phyloP scores from a whole-genome alignment of 495 filamentous ascomycete genomes.

The Penicillium atrosanguineum region DNA sequence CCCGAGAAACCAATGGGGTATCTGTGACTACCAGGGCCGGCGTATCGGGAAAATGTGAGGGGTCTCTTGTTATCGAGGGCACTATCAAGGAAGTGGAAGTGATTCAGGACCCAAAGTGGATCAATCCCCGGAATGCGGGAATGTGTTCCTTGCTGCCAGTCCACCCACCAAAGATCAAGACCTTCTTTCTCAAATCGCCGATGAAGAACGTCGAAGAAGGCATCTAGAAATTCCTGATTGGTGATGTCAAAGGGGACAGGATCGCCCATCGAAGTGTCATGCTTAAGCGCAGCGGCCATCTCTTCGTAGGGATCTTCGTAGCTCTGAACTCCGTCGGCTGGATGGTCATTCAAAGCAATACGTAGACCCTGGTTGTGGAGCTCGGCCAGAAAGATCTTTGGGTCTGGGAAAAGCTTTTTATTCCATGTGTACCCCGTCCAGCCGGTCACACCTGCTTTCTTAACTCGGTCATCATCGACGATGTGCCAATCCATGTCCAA shows the following conservation, averaged over 20 bases:
- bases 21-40: slow-evolving; percentile 56
- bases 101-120: slow-evolving; percentile 62
- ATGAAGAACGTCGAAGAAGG: slow-evolving; percentile 56
- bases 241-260: slow-evolving; percentile 15
- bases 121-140: slow-evolving; percentile 55
- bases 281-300: slow-evolving; percentile 46
- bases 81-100: slow-evolving; percentile 57
- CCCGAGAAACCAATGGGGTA: slow-evolving; percentile 63
- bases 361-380: slow-evolving; percentile 45
- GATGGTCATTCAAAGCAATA: slow-evolving; percentile 56
- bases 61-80: slow-evolving; percentile 25
- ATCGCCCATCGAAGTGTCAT: slow-evolving; percentile 32
- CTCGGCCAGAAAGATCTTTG: slow-evolving; percentile 37
- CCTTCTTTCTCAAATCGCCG: slow-evolving; percentile 47
- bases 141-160: slow-evolving; percentile 59
- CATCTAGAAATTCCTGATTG: slow-evolving; percentile 48
- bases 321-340: slow-evolving; percentile 49
- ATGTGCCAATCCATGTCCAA: slow-evolving; percentile 65
- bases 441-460: slow-evolving; percentile 30
- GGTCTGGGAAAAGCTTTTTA: slow-evolving; percentile 52
- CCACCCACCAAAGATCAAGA: slow-evolving; percentile 60
- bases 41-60: slow-evolving; percentile 53
- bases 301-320: slow-evolving; percentile 52
- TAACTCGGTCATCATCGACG: slow-evolving; percentile 39
- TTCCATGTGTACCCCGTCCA: slow-evolving; percentile 67